Percentiles rank a stretch among this genome's conserved stretches.
These are phyloP conservation scores for Phytopythium kandeliae DNA, from an alignment of 352 stramenopile genomes.

Conservation along the genomic window DNA sequence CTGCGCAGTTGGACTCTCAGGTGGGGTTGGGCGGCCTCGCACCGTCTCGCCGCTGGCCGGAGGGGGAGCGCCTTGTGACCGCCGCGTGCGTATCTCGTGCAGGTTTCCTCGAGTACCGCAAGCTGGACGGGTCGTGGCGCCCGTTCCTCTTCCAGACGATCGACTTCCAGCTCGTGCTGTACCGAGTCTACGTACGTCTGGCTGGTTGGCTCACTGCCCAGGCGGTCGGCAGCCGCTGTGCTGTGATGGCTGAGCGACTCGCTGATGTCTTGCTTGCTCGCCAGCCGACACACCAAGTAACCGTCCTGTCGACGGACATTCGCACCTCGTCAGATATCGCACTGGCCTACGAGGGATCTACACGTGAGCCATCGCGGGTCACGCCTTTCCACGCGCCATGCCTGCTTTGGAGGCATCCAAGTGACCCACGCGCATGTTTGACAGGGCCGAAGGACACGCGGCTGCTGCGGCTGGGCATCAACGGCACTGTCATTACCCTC, in stretches of 20 bases:
- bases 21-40: not conserved
- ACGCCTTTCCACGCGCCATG: too few relatives aligned
- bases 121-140: constrained; percentile 64
- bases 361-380: constrained; percentile 11
- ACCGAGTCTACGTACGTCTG: constrained; percentile 53
- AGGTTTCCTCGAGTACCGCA: constrained; percentile 70
- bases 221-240: too few relatives aligned
- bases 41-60: not conserved
- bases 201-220: not conserved
- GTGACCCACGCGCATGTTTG: constrained; percentile 2
- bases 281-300: constrained; percentile 60
- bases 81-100: too few relatives aligned
- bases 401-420: not conserved
- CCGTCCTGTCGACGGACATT: constrained; percentile 70
- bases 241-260: too few relatives aligned
- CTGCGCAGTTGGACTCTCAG: constrained; percentile 2
- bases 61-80: not conserved
- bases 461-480: constrained; percentile 55
- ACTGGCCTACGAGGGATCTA: constrained; percentile 24
- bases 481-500: constrained; percentile 58
- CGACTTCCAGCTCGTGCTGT: constrained; percentile 62
- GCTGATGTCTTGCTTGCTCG: not conserved
- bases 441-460: constrained; percentile 20
- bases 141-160: constrained; percentile 76
- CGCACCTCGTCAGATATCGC: constrained; percentile 52